Evolutionary conservation across 345 rosid species (phyloP).

Genomic region (Geranium rotundifolium): DNA sequence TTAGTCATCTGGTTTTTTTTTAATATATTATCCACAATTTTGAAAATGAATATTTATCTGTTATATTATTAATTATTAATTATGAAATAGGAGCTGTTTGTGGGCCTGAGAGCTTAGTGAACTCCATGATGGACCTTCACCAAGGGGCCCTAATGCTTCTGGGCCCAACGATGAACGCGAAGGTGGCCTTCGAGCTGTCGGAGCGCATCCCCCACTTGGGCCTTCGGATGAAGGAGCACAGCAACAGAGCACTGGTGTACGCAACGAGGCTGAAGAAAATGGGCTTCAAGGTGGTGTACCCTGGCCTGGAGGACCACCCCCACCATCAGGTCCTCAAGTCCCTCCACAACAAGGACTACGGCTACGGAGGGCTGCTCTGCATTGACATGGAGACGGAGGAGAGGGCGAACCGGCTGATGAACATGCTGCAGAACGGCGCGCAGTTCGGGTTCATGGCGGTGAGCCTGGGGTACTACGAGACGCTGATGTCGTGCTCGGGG

Average conservation of each 20-base stretch:
- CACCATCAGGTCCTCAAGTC: conserved; percentile 55
- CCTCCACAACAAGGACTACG: conserved; percentile 58
- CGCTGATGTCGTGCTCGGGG: conserved; percentile 86
- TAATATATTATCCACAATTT: too few species aligned
- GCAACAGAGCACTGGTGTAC: conserved; percentile 53
- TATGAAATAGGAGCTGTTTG: conserved; percentile 83
- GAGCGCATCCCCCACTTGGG: conserved; percentile 79
- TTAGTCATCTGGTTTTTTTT: too few species aligned
- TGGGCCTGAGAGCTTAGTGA: conserved; percentile 72
- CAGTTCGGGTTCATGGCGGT: conserved; percentile 98
- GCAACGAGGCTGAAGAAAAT: conserved; percentile 61
- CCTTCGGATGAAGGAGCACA: conserved; percentile 81
- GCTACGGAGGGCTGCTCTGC: conserved; percentile 73
- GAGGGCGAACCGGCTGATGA: conserved; percentile 66
- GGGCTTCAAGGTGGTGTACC: conserved; percentile 71
- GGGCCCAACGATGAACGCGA: conserved; percentile 96
- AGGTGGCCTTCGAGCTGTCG: conserved; percentile 79
- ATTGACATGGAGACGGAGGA: conserved; percentile 87
- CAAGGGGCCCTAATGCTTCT: conserved; percentile 84
- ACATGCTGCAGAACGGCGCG: conserved; percentile 55
- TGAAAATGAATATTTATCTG: too few species aligned
- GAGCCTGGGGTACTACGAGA: conserved; percentile 89
- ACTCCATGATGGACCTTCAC: conserved; percentile 89
- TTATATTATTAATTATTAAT: too few species aligned
- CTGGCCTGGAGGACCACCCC: conserved; percentile 77